Conservation (phyloP, 1,139 yeast species). For the Saccharomyces hybrid region DNA sequence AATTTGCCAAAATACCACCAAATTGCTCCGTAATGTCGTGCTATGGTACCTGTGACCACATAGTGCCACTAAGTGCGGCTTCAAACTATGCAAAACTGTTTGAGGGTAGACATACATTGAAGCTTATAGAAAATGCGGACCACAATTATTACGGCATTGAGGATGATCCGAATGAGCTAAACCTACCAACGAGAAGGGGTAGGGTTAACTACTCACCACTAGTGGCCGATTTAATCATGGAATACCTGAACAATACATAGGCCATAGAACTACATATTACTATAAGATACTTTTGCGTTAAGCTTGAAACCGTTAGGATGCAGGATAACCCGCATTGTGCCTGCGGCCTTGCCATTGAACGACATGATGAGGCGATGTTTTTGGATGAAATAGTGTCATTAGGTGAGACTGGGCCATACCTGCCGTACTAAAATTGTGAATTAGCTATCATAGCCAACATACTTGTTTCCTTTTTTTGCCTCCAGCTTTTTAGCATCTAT, state of each 20-base stretch:
- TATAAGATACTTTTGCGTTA: not conserved
- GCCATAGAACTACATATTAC: not conserved
- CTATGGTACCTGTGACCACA: conserved; percentile 61
- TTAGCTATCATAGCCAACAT: not conserved
- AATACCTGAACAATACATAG: conserved; percentile 1
- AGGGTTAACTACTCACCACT: conserved; percentile 51
- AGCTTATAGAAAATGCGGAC: conserved; percentile 60
- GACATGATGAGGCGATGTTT: no score
- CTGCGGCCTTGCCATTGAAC: not conserved
- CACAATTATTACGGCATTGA: conserved; percentile 65
- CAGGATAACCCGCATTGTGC: not conserved
- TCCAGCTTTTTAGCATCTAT: not conserved
- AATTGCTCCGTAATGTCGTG: conserved; percentile 54
- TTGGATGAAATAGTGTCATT: no score
- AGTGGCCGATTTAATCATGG: conserved; percentile 34
- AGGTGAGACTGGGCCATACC: no score
- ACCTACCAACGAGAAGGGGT: conserved; percentile 40
- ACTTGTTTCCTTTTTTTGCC: not conserved
- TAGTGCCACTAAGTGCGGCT: conserved; percentile 56
- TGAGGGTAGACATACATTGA: conserved; percentile 50
- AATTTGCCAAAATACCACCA: conserved; percentile 38
- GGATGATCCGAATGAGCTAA: conserved; percentile 34
- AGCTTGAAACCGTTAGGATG: not conserved
- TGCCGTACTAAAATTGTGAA: not conserved
- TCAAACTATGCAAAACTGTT: conserved; percentile 51